phyloP scores from a whole-genome alignment of 2,329 filamentous ascomycete species.

The Alternaria novae-zelandiae region DNA sequence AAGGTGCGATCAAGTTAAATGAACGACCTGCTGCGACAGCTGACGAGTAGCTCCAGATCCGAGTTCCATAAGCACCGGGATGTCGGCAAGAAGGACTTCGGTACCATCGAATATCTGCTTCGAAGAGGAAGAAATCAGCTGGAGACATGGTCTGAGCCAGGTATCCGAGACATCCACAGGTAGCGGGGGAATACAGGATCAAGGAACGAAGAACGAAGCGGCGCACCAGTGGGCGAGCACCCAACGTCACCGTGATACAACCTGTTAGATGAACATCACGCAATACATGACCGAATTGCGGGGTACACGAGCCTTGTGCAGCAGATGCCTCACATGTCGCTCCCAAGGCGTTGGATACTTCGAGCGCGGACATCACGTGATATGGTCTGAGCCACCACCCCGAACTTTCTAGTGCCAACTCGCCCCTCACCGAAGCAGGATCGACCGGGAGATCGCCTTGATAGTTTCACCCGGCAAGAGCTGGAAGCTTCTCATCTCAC shows the following conservation, averaged over 20 bases:
- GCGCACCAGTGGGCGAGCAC: not conserved
- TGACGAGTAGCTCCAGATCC: conserved; percentile 54
- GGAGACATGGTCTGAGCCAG: conserved; percentile 79
- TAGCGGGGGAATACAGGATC: not conserved
- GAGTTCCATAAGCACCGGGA: conserved; percentile 77
- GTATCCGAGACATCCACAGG: conserved; percentile 69
- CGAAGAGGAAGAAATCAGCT: conserved; percentile 82
- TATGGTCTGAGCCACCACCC: not conserved
- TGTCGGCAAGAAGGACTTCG: conserved; percentile 84
- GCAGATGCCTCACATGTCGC: not conserved
- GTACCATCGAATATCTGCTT: conserved; percentile 82
- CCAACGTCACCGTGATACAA: not conserved
- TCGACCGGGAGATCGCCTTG: not conserved
- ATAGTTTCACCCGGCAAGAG: not conserved
- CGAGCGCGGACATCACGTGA: conserved; percentile 20
- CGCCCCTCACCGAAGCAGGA: not conserved
- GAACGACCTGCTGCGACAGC: not conserved
- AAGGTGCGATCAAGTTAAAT: conserved; percentile 54
- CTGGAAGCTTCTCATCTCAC: conserved; percentile 4
- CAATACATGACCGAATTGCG: not conserved
- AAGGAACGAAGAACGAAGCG: not conserved
- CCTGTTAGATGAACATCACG: not conserved
- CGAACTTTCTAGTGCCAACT: conserved; percentile 12
- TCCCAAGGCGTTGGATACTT: not conserved
- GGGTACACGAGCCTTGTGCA: not conserved